Conservation (phyloP, 257 asterid genomes). For the Solanum ossicruentum region DNA sequence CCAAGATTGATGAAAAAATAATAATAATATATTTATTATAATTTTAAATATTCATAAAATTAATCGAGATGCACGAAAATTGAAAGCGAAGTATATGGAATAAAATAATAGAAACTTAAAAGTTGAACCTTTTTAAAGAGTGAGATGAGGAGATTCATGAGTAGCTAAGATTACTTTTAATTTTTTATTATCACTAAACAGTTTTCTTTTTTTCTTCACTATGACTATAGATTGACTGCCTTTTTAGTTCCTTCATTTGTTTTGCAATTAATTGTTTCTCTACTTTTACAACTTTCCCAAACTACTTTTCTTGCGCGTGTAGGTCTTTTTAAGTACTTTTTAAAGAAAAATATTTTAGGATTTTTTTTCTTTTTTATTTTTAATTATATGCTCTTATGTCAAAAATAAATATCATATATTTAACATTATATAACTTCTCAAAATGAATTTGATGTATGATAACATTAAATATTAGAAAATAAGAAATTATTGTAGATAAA, state of each 20-base stretch:
- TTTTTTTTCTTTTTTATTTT: too few species aligned
- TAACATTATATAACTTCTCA: too few species aligned
- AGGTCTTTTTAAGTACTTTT: not conserved
- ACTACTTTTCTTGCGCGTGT: not conserved
- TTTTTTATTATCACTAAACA: not conserved
- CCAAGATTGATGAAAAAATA: too few species aligned
- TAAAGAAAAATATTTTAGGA: too few species aligned
- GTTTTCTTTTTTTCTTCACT: conserved; percentile 7
- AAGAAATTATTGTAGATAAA: too few species aligned
- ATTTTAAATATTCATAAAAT: not conserved
- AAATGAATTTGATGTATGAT: too few species aligned
- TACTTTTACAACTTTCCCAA: not conserved
- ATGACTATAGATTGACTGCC: conserved; percentile 35
- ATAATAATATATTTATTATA: not conserved
- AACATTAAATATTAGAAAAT: too few species aligned
- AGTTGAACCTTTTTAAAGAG: conserved; percentile 38
- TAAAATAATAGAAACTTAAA: not conserved
- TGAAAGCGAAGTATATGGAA: not conserved
- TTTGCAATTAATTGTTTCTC: not conserved
- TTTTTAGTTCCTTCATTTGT: conserved; percentile 27
- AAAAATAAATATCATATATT: too few species aligned
- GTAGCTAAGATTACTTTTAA: conserved; percentile 21
- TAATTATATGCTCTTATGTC: too few species aligned
- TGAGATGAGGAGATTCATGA: conserved; percentile 58
- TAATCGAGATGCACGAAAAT: not conserved